phyloP scores from a whole-genome alignment of 2,329 filamentous ascomycete genomes.

The Claviceps capensis region DNA sequence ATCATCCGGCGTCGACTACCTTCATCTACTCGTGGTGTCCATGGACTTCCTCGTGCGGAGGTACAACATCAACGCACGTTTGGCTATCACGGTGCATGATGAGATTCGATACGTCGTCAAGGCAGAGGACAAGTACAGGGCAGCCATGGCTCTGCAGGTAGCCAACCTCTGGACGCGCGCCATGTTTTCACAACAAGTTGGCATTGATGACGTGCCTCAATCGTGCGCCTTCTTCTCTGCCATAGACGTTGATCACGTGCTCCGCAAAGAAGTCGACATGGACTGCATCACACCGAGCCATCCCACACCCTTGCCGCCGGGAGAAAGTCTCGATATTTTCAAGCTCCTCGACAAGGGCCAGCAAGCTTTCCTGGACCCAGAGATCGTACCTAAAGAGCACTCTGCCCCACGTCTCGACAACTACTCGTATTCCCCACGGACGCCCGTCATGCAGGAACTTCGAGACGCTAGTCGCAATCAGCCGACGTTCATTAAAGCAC shows the following conservation, averaged over 20 bases:
- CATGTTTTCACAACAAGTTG: slow-evolving; percentile 95
- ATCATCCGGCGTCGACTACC: slow-evolving; percentile 90
- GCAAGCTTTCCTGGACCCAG: slow-evolving; percentile 54
- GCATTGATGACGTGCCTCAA: slow-evolving; percentile 88
- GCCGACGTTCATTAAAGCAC: slow-evolving; percentile 62
- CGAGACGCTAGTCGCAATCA: slow-evolving; percentile 32
- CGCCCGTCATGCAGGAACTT: slow-evolving; percentile 67
- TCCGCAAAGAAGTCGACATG: slow-evolving; percentile 98
- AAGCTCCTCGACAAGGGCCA: slow-evolving; percentile 62
- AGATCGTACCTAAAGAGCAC: slow-evolving; percentile 38
- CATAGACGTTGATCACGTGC: slow-evolving; percentile 84
- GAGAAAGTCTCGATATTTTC: slow-evolving; percentile 74
- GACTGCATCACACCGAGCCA: slow-evolving; percentile 90
- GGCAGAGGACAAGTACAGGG: slow-evolving; percentile 72
- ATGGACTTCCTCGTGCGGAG: slow-evolving; percentile 89
- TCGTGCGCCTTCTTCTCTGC: slow-evolving; percentile 92
- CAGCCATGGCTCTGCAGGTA: slow-evolving; percentile 85
- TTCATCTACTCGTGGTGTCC: slow-evolving; percentile 79
- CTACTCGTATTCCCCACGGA: slow-evolving; percentile 56
- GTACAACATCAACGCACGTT: slow-evolving; percentile 71
- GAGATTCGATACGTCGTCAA: slow-evolving; percentile 91
- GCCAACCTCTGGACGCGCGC: slow-evolving; percentile 93
- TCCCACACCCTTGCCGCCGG: slow-evolving; percentile 59
- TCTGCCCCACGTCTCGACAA: slow-evolving; percentile 42
- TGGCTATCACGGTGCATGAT: slow-evolving; percentile 92